Evolutionary conservation across 169 alveolate species (phyloP), one percentile per base, ranked within the genome.

Genomic region (Plasmodium blacklocki): DNA sequence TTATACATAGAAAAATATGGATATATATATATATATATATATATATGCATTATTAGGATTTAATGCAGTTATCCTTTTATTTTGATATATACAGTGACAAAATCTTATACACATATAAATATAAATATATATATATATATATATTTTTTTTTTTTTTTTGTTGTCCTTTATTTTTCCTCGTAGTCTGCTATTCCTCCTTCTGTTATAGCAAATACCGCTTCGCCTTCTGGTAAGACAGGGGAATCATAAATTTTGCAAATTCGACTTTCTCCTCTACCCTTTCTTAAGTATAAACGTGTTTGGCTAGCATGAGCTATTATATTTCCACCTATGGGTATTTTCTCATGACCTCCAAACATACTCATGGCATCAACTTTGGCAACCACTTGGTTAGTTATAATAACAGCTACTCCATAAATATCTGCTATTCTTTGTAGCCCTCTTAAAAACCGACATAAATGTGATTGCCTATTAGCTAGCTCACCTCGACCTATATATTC

Each of bases 401-500:
- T 98, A 15, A 98, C 99, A 7, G 99, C 99, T 32, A 98, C 97
- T 45, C 97, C 97, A 88, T 94, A 95, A 32, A 96, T 96, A 85
- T 98, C 99, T 6, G 99, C 99, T 12, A 99, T 94, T 75, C 98
- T 95, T 95, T 98, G 98, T 66, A 98, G 90, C 12, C 98, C 97
- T 88, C 99, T 96, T 88, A 99, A 93, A 89, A 98, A 98, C 85
- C 98, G 97, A 58, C 99, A 98, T 64, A 99, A 95, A 89, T 96
- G 98, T 94, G 98, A 98, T 93, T 99, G 99, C 83, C 99, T 97
- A 49, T 97, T 98, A 18, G 99, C 98, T 87, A 99, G 96, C 90
- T 99, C 99, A 0, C 99, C 99, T 88, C 99, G 94, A 26, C 99
- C 99, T 43, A 96, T 88, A 93, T 96, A 99, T 93, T 99, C 99